These are phyloP conservation scores for Calonectria honghensis DNA, from an alignment of 2,329 filamentous ascomycete species.

Conservation along the genomic window DNA sequence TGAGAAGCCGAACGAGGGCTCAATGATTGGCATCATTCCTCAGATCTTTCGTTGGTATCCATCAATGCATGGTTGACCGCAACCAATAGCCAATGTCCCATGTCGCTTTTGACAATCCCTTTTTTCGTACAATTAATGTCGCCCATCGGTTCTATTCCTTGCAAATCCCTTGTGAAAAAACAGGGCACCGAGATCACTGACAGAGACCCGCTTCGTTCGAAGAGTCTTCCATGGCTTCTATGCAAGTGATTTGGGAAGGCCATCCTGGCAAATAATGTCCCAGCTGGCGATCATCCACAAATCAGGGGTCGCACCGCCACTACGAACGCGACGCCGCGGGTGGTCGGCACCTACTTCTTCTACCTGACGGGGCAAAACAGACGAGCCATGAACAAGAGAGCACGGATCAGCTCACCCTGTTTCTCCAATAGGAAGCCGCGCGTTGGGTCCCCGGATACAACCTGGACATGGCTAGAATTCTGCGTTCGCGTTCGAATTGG, in stretches of 20 bases:
- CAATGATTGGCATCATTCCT: neutral
- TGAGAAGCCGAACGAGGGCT: neutral
- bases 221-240: neutral
- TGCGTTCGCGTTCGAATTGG: neutral
- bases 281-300: constrained; percentile 1
- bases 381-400: neutral
- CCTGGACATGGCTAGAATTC: neutral
- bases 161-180: neutral
- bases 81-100: neutral
- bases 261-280: neutral
- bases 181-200: neutral
- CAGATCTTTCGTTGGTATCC: neutral
- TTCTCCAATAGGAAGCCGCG: neutral
- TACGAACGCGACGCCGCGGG: neutral
- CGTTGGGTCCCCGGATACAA: neutral
- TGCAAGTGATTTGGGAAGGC: neutral
- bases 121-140: neutral
- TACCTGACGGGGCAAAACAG: neutral
- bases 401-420: neutral
- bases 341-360: neutral
- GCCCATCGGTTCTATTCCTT: neutral
- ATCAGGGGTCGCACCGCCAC: constrained; percentile 1
- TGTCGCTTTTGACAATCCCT: neutral
- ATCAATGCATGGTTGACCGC: neutral
- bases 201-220: neutral